Percentiles rank a stretch among this genome's conserved stretches.
Evolutionary conservation across 2,329 filamentous ascomycete species (phyloP).

Genomic region (Fusarium agapanthi): DNA sequence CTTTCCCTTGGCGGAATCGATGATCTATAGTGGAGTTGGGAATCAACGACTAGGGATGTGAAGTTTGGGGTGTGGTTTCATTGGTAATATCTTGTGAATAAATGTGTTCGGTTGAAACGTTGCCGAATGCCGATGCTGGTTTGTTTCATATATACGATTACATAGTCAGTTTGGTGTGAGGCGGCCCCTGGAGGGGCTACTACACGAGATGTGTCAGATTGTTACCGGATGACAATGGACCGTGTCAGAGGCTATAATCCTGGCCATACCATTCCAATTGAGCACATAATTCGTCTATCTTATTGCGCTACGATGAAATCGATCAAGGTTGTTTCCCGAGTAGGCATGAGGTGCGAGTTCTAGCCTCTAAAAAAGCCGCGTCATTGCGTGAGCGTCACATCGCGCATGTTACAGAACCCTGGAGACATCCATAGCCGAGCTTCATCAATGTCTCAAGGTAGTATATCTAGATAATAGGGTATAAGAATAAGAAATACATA

Average conservation of each 20-base stretch:
- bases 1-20: conserved; percentile 12
- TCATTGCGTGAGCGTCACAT: not conserved
- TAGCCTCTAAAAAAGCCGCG: not conserved
- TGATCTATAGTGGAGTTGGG: not conserved
- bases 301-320: not conserved
- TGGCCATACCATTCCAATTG: rapidly evolving
- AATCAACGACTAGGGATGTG: not conserved
- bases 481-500: not conserved
- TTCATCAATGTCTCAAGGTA: not conserved
- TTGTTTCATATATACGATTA: conserved; percentile 6
- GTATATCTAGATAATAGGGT: not conserved
- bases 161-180: not conserved
- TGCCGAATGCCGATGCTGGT: not conserved
- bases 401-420: not conserved
- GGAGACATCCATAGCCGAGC: not conserved
- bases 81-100: not conserved
- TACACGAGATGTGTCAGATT: not conserved
- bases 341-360: not conserved
- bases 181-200: not conserved
- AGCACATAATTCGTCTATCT: not conserved
- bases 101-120: not conserved
- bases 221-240: not conserved
- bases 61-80: conserved; percentile 5
- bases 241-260: not conserved
- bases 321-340: not conserved